Base-by-base conservation (phyloP, 805 yeast species). In the Hermanozyma aechmeae region DNA sequence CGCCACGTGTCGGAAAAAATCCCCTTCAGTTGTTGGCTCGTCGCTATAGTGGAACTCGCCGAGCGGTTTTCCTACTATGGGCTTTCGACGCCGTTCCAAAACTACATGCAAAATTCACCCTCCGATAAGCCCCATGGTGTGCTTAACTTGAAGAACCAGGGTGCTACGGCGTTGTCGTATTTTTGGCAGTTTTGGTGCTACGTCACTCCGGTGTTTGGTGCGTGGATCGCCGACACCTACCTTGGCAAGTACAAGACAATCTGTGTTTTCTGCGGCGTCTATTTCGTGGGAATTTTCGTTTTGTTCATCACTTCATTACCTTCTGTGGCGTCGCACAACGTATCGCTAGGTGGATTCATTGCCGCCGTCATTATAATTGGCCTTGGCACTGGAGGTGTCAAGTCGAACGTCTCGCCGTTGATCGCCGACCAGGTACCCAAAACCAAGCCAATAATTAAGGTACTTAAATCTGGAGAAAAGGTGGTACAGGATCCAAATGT, bases 141-240 rank as follows among this genome's bases (percentile, higher is more conserved):
- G 21, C 29, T 38, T n/a, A 16, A 24, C 13, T 28, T 37, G 29
- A 26, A 25, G 9, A 37, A 25, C 12, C 24, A 25, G 16, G 37
- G 30, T 15, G 40, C 42, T 18, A 33, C 42, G 2, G 38, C 42
- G 2, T 23, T 37, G 13, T 26, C 38, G 9, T 38, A 37, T 24
- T 31, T 34, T 23, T 38, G 40, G 40, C 34, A 31, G 20, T 38
- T 38, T 15, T 38, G 40, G 42, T 30, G 40, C 25, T 38, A 29
- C 25, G 8, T 26, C 11, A 25, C 39, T 4, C 39, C 42, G 1
- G 27, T 38, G 9, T 7, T 38, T n/a, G 40, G 42, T 10, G 42
- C 40, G 3, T 33, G 39, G 37, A 9, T 26, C 12, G 28, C 28
- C 13, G 28, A 26, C 23, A 26, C 28, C 17, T 26, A 18, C 23